Percentiles rank a stretch among this genome's conserved stretches.
phyloP scores from a whole-genome alignment of 2,329 filamentous ascomycete genomes.

The Talaromyces sp. region DNA sequence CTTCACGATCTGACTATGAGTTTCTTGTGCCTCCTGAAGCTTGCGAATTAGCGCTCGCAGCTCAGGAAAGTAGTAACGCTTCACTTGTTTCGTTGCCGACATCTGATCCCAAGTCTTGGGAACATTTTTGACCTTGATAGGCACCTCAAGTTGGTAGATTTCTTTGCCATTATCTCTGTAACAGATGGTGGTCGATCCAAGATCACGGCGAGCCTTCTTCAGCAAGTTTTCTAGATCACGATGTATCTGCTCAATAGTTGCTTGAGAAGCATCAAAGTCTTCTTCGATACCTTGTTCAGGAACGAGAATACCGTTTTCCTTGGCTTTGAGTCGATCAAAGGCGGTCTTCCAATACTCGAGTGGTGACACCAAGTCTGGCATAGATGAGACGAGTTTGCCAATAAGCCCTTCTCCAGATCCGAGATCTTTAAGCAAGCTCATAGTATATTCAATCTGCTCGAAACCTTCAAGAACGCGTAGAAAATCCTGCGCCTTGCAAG shows the following conservation, averaged over 20 bases:
- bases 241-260: constrained; percentile 72
- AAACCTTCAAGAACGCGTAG: constrained; percentile 91
- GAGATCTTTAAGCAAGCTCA: constrained; percentile 71
- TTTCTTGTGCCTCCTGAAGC: constrained; percentile 91
- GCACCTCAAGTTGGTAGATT: constrained; percentile 91
- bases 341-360: constrained; percentile 85
- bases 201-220: constrained; percentile 65
- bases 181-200: constrained; percentile 70
- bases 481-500: constrained; percentile 89
- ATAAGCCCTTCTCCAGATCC: constrained; percentile 78
- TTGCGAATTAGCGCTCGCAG: constrained; percentile 77
- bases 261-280: constrained; percentile 83
- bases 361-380: constrained; percentile 76
- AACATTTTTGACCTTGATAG: constrained; percentile 74
- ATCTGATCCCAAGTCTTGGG: constrained; percentile 91
- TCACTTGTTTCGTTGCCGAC: constrained; percentile 86
- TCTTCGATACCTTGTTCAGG: constrained; percentile 84
- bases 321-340: constrained; percentile 78
- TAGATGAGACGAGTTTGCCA: constrained; percentile 73
- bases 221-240: constrained; percentile 68
- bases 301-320: constrained; percentile 74
- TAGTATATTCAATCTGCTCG: constrained; percentile 95
- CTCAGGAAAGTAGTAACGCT: constrained; percentile 89
- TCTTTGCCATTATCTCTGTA: constrained; percentile 91
- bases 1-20: constrained; percentile 83